These are phyloP conservation scores for Allium sativum DNA, from an alignment of 106 monocot species.

Conservation along the genomic window DNA sequence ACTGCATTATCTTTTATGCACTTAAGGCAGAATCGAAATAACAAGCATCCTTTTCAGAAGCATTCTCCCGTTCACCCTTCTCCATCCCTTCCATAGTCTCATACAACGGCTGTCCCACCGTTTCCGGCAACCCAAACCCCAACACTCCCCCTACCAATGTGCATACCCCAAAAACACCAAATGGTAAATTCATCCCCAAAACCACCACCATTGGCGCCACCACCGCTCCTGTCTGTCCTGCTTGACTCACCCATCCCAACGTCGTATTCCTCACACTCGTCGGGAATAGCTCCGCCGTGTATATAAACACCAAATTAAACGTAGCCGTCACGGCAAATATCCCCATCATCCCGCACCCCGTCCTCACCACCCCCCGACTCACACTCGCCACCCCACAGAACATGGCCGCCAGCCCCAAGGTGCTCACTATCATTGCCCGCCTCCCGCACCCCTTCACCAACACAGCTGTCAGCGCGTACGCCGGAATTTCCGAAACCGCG, in stretches of 20 bases:
- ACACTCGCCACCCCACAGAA: slow-evolving; percentile 12
- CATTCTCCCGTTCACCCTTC: slow-evolving; percentile 17
- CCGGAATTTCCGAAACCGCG: slow-evolving; percentile 14
- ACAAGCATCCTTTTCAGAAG: no score
- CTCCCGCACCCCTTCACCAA: slow-evolving; percentile 3
- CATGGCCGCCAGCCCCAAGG: neutral
- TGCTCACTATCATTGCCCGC: slow-evolving; percentile 1
- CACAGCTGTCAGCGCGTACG: slow-evolving; percentile 13
- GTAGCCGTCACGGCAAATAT: slow-evolving; percentile 78
- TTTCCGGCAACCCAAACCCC: slow-evolving; percentile 43
- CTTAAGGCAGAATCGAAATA: no score
- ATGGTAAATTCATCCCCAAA: slow-evolving; percentile 27
- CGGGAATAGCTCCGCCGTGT: slow-evolving; percentile 78
- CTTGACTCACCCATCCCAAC: slow-evolving; percentile 55
- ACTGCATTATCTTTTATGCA: no score
- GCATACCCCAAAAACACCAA: slow-evolving; percentile 38
- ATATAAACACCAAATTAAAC: slow-evolving; percentile 62
- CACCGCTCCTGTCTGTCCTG: slow-evolving; percentile 60
- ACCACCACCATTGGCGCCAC: slow-evolving; percentile 73
- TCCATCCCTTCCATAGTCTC: slow-evolving; percentile 55
- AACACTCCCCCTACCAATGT: slow-evolving; percentile 30
- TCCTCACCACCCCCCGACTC: slow-evolving; percentile 8
- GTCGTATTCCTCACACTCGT: slow-evolving; percentile 77
- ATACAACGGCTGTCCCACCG: slow-evolving; percentile 38
- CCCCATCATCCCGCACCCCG: slow-evolving; percentile 56